Conservation (phyloP, 108 stramenopile species). For the Cyclostephanos invisitatus region DNA sequence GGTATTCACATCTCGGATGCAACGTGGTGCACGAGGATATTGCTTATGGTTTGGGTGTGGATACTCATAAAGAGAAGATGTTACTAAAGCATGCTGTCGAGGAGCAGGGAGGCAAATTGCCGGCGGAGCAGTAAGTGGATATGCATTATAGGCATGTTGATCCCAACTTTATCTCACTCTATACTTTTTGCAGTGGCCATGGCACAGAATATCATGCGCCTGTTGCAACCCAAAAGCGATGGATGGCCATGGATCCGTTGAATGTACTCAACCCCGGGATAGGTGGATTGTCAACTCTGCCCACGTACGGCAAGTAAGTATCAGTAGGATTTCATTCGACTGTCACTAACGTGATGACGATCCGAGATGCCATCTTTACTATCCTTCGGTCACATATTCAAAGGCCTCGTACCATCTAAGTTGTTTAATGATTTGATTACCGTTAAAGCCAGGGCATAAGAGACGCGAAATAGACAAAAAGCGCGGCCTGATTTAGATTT, state of each 20-base stretch:
- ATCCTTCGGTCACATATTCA: conserved; percentile 33
- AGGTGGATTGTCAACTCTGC: conserved; percentile 58
- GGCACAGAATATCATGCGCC: conserved; percentile 87
- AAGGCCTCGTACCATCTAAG: conserved; percentile 51
- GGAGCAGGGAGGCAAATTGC: conserved; percentile 58
- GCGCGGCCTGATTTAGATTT: too few species aligned
- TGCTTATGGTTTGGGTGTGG: conserved; percentile 69
- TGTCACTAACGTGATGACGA: too few species aligned
- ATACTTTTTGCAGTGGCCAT: conserved; percentile 49
- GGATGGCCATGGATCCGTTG: conserved; percentile 85
- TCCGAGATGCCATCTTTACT: not conserved
- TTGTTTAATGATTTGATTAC: conserved; percentile 60
- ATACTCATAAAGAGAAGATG: conserved; percentile 73
- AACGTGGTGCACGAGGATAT: conserved; percentile 90
- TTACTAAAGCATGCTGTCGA: conserved; percentile 70
- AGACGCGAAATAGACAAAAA: too few species aligned
- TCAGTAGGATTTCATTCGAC: not conserved
- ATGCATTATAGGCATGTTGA: not conserved
- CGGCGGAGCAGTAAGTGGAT: conserved; percentile 63
- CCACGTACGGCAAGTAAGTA: conserved; percentile 29
- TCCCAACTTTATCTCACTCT: not conserved
- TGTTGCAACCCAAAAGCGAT: conserved; percentile 59
- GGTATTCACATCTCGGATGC: conserved; percentile 88
- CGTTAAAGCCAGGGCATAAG: too few species aligned
- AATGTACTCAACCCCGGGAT: conserved; percentile 89